Conservation (phyloP, 768 basidiomycete genomes). For the Auriscalpium microsporum region DNA sequence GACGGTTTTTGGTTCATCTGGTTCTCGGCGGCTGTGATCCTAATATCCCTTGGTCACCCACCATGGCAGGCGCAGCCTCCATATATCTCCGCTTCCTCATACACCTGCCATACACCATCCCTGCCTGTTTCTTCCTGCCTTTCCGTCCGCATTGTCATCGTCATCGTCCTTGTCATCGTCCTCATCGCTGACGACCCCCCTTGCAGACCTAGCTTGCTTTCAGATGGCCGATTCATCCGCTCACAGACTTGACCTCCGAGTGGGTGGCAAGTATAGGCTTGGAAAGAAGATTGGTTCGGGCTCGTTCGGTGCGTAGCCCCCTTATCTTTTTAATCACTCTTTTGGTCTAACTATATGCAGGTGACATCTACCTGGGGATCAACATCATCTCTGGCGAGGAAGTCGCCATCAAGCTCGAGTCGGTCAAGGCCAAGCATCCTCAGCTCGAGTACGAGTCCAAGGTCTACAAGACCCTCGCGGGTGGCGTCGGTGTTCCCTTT, state of each 20-base stretch:
- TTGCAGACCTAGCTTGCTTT: slow-evolving; percentile 9
- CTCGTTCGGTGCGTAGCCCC: slow-evolving; percentile 75
- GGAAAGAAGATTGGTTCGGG: slow-evolving; percentile 99
- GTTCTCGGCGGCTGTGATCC: not conserved
- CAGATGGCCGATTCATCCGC: slow-evolving; percentile 66
- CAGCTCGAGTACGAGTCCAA: slow-evolving; percentile 98
- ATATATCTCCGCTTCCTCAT: no score
- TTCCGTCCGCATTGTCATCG: not conserved
- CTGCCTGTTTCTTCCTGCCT: no score
- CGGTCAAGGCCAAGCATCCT: slow-evolving; percentile 99
- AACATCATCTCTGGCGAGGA: slow-evolving; percentile 99
- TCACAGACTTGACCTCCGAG: slow-evolving; percentile 76
- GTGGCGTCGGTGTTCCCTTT: slow-evolving; percentile 97
- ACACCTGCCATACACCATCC: no score
- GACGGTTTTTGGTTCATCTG: not conserved
- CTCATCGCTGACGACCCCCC: slow-evolving; percentile 3
- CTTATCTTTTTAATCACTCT: not conserved
- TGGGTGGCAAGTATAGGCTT: slow-evolving; percentile 93
- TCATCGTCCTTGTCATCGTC: not conserved
- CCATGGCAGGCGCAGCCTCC: not conserved
- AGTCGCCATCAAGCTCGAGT: slow-evolving; percentile 99
- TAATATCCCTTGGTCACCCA: not conserved
- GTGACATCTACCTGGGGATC: slow-evolving; percentile 98
- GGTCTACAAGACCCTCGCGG: slow-evolving; percentile 95
- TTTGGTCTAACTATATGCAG: slow-evolving; percentile 29